phyloP scores from a whole-genome alignment of 768 basidiomycete species.

The Rhodotorula sphaerocarpa region DNA sequence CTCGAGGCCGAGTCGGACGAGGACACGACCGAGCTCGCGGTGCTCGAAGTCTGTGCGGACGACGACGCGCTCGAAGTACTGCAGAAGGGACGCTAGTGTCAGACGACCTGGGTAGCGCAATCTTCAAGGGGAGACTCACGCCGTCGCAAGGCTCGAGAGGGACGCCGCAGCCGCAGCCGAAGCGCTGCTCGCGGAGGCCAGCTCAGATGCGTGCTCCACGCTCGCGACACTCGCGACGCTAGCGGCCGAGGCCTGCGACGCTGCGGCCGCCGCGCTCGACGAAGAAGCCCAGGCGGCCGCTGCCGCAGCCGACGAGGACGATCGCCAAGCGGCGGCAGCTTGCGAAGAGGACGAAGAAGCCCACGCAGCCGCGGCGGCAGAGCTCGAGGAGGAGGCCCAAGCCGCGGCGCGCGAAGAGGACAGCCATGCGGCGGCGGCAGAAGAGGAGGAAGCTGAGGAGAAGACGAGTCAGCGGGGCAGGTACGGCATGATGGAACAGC shows the following conservation, averaged over 20 bases:
- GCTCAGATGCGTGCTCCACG: background rate
- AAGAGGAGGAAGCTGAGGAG: background rate
- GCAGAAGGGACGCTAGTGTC: background rate
- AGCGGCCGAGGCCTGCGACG: background rate
- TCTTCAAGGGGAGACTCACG: background rate
- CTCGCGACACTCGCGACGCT: background rate
- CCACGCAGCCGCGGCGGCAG: background rate
- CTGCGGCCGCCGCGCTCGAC: background rate
- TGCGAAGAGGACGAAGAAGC: background rate
- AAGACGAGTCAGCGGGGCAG: background rate
- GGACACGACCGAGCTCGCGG: background rate
- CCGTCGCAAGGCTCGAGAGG: background rate
- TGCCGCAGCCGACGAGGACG: background rate
- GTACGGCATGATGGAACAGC: background rate
- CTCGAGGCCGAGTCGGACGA: background rate
- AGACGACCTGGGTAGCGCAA: too few relatives aligned
- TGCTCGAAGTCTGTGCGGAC: background rate
- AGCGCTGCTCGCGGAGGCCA: background rate
- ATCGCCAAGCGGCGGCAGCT: background rate
- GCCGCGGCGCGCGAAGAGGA: background rate
- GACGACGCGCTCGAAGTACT: background rate
- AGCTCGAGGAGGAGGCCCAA: background rate
- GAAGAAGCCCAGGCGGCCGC: background rate
- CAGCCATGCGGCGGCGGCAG: background rate
- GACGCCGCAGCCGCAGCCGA: background rate